These are phyloP conservation scores for Flaveria linearis DNA, from an alignment of 129 eudicot species.

Conservation along the genomic window DNA sequence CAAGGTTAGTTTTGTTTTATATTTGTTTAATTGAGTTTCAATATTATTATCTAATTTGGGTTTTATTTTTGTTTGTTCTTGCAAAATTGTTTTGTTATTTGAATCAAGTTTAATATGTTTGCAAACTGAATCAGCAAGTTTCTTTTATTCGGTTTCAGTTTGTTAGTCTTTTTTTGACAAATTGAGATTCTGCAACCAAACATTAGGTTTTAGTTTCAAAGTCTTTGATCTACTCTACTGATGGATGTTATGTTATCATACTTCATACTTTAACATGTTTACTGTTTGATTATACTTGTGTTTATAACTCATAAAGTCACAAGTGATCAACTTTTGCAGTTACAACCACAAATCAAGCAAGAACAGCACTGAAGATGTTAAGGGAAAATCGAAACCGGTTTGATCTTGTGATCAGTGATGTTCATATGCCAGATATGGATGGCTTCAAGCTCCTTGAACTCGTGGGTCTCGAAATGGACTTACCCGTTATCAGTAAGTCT, in stretches of 20 bases:
- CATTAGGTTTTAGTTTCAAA: constrained; percentile 16
- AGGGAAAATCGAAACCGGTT: constrained; percentile 76
- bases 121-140: not conserved
- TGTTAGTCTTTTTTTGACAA: constrained; percentile 9
- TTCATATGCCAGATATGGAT: constrained; percentile 97
- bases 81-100: constrained; percentile 13
- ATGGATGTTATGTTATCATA: constrained; percentile 13
- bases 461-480: constrained; percentile 91
- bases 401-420: constrained; percentile 87
- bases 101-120: constrained; percentile 2
- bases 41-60: constrained; percentile 16
- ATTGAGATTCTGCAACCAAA: not conserved
- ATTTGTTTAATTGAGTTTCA: constrained; percentile 14
- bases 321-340: constrained; percentile 44
- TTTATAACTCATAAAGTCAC: not conserved
- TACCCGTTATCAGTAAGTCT: constrained; percentile 82
- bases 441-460: constrained; percentile 92
- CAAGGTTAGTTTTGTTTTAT: constrained; percentile 53
- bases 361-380: constrained; percentile 67
- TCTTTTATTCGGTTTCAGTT: not conserved
- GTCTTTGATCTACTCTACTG: constrained; percentile 27
- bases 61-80: not conserved
- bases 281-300: constrained; percentile 16
- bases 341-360: constrained; percentile 66
- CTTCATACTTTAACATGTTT: not conserved